Evolutionary conservation across 306 rosid species (phyloP), one percentile per base, ranked within the genome.

Genomic region (Chamaecrista fasciculata): DNA sequence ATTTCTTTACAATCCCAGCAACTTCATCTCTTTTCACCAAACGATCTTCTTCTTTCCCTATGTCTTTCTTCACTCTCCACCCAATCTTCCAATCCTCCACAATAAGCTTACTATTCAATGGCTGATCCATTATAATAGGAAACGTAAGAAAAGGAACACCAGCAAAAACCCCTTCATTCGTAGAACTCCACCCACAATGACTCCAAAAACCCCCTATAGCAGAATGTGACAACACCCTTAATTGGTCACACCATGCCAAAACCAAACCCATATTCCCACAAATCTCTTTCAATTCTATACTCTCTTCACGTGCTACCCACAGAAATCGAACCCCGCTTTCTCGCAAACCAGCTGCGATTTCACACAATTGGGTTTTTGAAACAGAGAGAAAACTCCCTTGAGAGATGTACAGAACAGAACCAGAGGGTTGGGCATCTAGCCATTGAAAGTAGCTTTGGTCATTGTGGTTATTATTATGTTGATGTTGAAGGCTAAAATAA

Each of bases 111-210:
- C 80, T 24, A 15, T 82, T 79, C 6, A 60, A 2, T 0, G 65
- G 68, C 55, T 88, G 95, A 36, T 88, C 95, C 60, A 74, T 33
- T 0, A 7, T 7, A 2, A 88, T 53, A 0, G 95, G 88, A 25
- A 62, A 79, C 0, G 89, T 61, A 25, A 85, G 79, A 70, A 88
- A 76, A 2, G 91, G 86, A 56, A 81, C 78, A n/a, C 91, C 95
- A 33, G 67, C 20, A 49, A 72, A 85, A 25, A 75, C 59, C 53
- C 76, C 89, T 75, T 88, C 94, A 16, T 47, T 52, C 4, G 75
- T 67, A 0, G 95, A 85, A 77, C 72, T 88, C 91, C 89, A 85
- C 1, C 95, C 95, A 47, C 91, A 79, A 49, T 88, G 86, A 9
- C 79, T 65, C 87, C 86, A 81, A 77, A 79, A 88, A 0, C 91